Percentiles rank a stretch among this genome's conserved stretches.
These are phyloP conservation scores for Sphagnum magellanicum DNA, from an alignment of 228 moss, liverwort and hornwort genomes.

Conservation along the genomic window DNA sequence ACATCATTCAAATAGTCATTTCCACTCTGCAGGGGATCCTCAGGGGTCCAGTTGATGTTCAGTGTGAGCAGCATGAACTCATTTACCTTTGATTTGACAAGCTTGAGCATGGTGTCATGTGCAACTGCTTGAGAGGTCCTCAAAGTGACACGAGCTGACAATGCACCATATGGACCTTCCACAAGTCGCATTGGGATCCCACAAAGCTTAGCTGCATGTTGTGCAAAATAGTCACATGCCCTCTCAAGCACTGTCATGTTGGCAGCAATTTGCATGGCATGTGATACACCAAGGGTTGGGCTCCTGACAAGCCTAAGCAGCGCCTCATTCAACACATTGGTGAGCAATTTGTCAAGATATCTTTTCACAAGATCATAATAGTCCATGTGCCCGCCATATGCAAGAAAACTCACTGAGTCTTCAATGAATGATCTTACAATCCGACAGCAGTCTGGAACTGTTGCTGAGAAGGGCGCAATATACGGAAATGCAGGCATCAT, in stretches of 20 bases:
- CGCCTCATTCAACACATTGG: slow-evolving; percentile 78
- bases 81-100: slow-evolving; percentile 88
- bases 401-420: slow-evolving; percentile 78
- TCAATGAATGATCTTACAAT: slow-evolving; percentile 77
- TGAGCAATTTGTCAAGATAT: slow-evolving; percentile 84
- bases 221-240: slow-evolving; percentile 76
- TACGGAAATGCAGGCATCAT: slow-evolving; percentile 95
- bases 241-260: slow-evolving; percentile 95
- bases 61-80: slow-evolving; percentile 78
- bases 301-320: slow-evolving; percentile 61
- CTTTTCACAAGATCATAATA: slow-evolving; percentile 90
- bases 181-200: slow-evolving; percentile 90
- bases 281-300: slow-evolving; percentile 71
- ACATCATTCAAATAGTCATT: slow-evolving; percentile 89
- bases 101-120: slow-evolving; percentile 88
- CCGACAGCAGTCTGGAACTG: slow-evolving; percentile 90
- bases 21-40: slow-evolving; percentile 58
- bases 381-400: slow-evolving; percentile 86
- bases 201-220: slow-evolving; percentile 92
- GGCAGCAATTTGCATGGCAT: slow-evolving; percentile 97
- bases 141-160: slow-evolving; percentile 70
- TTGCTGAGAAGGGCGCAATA: slow-evolving; percentile 88
- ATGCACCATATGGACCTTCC: slow-evolving; percentile 75
- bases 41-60: slow-evolving; percentile 82
- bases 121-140: slow-evolving; percentile 86